phyloP scores from a whole-genome alignment of 495 filamentous ascomycete genomes.

The Daldinia concentrica region DNA sequence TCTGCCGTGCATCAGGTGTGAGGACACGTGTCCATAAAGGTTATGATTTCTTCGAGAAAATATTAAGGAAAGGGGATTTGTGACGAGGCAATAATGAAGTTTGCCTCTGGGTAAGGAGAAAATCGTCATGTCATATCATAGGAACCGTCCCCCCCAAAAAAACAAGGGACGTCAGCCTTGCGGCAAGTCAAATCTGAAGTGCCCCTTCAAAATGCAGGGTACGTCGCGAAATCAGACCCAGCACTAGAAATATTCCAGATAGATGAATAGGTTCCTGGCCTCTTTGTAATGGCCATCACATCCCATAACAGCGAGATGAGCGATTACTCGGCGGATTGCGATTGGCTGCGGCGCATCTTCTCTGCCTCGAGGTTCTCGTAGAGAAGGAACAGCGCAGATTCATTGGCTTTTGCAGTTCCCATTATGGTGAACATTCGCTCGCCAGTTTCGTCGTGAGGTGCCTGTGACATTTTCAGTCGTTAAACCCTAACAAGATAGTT shows the following conservation, averaged over 20 bases:
- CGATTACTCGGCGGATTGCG: constrained; percentile 71
- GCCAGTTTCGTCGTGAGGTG: constrained; percentile 94
- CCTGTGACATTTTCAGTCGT: constrained; percentile 51
- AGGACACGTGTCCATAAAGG: constrained; percentile 38
- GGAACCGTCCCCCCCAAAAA: constrained; percentile 53
- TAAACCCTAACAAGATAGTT: background rate
- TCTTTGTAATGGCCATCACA: constrained; percentile 31
- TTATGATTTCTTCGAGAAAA: constrained; percentile 37
- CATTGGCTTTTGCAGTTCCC: constrained; percentile 88
- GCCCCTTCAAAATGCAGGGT: constrained; percentile 49
- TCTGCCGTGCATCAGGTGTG: constrained; percentile 36
- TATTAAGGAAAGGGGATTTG: constrained; percentile 50
- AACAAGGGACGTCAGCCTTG: constrained; percentile 57
- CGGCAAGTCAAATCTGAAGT: constrained; percentile 67
- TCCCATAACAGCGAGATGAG: constrained; percentile 15
- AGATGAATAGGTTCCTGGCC: constrained; percentile 44
- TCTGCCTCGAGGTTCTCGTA: constrained; percentile 99
- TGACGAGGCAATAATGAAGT: constrained; percentile 52
- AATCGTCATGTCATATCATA: constrained; percentile 57
- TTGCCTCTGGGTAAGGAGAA: constrained; percentile 45
- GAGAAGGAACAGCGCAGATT: constrained; percentile 92
- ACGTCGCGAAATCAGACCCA: constrained; percentile 55
- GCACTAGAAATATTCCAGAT: constrained; percentile 49
- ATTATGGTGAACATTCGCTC: constrained; percentile 99
- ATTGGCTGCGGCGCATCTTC: constrained; percentile 92